Evolutionary conservation across 768 basidiomycete species (phyloP).

Genomic region (Rubroboletus satanas): DNA sequence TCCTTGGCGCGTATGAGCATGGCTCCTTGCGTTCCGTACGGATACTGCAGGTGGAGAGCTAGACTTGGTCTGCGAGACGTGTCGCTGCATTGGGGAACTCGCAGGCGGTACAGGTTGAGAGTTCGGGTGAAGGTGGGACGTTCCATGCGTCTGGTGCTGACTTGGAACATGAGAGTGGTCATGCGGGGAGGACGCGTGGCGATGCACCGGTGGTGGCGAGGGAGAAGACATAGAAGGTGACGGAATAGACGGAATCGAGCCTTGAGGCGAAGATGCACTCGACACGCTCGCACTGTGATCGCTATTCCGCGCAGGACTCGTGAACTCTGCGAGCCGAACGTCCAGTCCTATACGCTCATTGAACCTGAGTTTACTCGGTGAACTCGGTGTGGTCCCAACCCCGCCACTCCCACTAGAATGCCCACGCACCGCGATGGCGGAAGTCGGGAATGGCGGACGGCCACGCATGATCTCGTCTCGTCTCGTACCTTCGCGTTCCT

Average conservation of each 20-base stretch:
- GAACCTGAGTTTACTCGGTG: conserved; percentile 29
- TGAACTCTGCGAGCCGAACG: conserved; percentile 36
- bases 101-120: conserved; percentile 17
- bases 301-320: conserved; percentile 36
- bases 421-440: conserved; percentile 5
- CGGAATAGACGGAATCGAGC: conserved; percentile 79
- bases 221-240: conserved; percentile 62
- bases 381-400: conserved; percentile 16
- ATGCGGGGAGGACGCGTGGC: conserved; percentile 21
- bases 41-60: conserved; percentile 60
- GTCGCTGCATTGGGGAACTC: conserved; percentile 42
- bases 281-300: conserved; percentile 71
- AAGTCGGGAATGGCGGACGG: conserved; percentile 29
- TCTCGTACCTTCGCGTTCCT: conserved; percentile 21
- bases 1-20: conserved; percentile 45
- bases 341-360: conserved; percentile 25
- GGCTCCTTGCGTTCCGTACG: conserved; percentile 50
- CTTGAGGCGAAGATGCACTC: conserved; percentile 67
- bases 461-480: conserved; percentile 40
- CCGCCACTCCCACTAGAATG: not conserved
- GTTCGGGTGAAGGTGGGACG: conserved; percentile 8
- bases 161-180: not conserved
- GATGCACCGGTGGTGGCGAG: conserved; percentile 33
- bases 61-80: conserved; percentile 52
- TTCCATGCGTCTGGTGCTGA: conserved; percentile 7